Evolutionary conservation across 495 filamentous ascomycete genomes (phyloP).

Genomic region (Aspergillus saccharolyticus): DNA sequence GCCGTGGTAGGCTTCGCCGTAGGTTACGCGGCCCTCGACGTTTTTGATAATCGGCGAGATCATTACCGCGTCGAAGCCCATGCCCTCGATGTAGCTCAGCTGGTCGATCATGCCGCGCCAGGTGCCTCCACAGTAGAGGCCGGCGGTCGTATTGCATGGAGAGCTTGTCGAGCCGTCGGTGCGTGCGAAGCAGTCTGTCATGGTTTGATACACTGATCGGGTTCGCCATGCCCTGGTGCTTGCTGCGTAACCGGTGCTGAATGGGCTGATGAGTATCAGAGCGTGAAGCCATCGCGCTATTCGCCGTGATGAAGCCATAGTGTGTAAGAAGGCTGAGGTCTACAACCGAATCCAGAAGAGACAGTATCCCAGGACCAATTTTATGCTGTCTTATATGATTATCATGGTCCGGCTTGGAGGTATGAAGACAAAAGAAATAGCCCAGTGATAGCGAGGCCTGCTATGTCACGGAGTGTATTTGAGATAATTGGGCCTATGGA

Average conservation of each 20-base stretch:
- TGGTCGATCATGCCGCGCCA: slow-evolving; percentile 65
- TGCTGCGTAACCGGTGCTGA: slow-evolving; percentile 17
- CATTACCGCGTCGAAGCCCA: slow-evolving; percentile 81
- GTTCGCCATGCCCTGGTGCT: slow-evolving; percentile 45
- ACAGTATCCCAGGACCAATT: no score
- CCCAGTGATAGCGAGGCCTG: no score
- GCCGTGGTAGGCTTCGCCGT: slow-evolving; percentile 65
- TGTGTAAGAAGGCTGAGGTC: neutral
- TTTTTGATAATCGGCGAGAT: slow-evolving; percentile 73
- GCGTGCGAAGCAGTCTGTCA: slow-evolving; percentile 72
- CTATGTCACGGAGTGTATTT: no score
- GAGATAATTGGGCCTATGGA: neutral
- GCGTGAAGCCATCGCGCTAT: slow-evolving; percentile 8
- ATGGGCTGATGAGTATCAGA: neutral
- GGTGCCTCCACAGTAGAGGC: slow-evolving; percentile 69
- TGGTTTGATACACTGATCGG: slow-evolving; percentile 67
- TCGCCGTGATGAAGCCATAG: neutral
- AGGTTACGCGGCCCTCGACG: slow-evolving; percentile 38
- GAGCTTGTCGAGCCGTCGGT: slow-evolving; percentile 56
- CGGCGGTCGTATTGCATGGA: slow-evolving; percentile 34
- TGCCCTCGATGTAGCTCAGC: slow-evolving; percentile 56
- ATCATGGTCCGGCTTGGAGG: neutral
- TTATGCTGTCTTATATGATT: neutral
- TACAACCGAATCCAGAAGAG: no score
- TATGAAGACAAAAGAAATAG: neutral